Base-by-base conservation (phyloP, 2,329 filamentous ascomycete genomes). In the Zymoseptoria crescenta region DNA sequence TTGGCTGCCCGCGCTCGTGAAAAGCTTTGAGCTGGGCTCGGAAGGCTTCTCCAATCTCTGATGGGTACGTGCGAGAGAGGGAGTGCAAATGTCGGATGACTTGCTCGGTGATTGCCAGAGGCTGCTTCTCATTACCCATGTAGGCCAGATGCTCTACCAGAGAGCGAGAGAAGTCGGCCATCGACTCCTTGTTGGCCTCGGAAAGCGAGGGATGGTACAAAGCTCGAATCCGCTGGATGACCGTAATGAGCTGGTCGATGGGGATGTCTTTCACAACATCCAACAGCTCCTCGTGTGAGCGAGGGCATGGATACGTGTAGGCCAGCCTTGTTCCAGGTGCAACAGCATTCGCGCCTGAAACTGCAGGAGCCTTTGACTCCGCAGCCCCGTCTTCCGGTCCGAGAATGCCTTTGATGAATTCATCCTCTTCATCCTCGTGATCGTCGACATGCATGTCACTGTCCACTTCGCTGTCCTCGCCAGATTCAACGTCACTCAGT, bases 31-130 rank as follows among this genome's bases (percentile, higher is more conserved):
- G 80, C 64, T 89, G 86, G n/a, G 80, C 74, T 24, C 92, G 85
- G 73, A 96, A 96, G 8, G 85, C 86, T 60, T 83, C 84, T 24
- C 87, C 86, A 57, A 96, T 89, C 58, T 87, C 86, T 45, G 89
- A 79, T 0, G 93, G 86, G 67, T 91, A 95, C 54, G 85, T 88
- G 71, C 96, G 93, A 3, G 92, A 88, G 57, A 99, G 80, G 2
- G 93, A 97, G 75, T 99, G 95, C 24, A 96, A 81, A 74, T 99
- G 94, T 53, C 94, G 88, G 59, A 93, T 86, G 13, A 96, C 74
- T 56, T 83, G 87, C 73, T 99, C 94, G 16, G 95, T 72, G 1
- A 89, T 80, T 0, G 80, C 73, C 65, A 94, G 88, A 8, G 79
- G 58, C 69, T 77, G 67, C 68, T 73, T 58, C 69, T 81, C 73